phyloP scores from a whole-genome alignment of 2,329 filamentous ascomycete species.

The Apiospora malaysiana region DNA sequence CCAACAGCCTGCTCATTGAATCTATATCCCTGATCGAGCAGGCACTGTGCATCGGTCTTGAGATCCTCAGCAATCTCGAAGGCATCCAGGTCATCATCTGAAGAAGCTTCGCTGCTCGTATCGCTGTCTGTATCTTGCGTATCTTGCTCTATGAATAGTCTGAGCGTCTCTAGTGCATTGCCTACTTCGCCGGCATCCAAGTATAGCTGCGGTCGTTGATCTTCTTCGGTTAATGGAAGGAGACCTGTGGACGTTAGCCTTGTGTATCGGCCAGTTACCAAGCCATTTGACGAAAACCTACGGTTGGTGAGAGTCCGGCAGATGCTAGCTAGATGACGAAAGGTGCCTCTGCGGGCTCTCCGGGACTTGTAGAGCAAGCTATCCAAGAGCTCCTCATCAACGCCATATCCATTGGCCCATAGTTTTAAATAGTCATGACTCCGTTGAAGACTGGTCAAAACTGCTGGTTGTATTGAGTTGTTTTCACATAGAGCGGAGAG shows the following conservation, averaged over 20 bases:
- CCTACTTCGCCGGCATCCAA: no score
- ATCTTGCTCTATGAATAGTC: no score
- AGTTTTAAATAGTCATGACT: slow-evolving; percentile 26
- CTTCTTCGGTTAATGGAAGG: background rate
- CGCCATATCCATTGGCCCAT: slow-evolving; percentile 28
- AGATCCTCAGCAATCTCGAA: slow-evolving; percentile 30
- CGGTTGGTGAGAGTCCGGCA: slow-evolving; percentile 25
- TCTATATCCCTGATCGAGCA: slow-evolving; percentile 27
- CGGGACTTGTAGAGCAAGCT: slow-evolving; percentile 24
- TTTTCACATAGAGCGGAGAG: background rate
- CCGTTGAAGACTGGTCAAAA: slow-evolving; percentile 25
- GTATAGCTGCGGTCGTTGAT: no score
- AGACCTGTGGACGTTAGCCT: background rate
- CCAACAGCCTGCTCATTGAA: slow-evolving; percentile 26
- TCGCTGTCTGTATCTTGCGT: slow-evolving; percentile 12
- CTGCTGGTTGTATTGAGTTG: background rate
- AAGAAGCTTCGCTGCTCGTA: slow-evolving; percentile 12
- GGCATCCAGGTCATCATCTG: slow-evolving; percentile 16
- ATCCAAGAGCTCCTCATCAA: slow-evolving; percentile 24
- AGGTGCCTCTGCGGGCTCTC: slow-evolving; percentile 23
- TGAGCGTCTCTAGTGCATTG: no score
- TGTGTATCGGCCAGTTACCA: background rate
- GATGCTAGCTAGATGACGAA: slow-evolving; percentile 26
- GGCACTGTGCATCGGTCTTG: slow-evolving; percentile 27
- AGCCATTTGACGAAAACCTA: background rate